Evolutionary conservation across 192 early-diverging fungal genomes (phyloP), one percentile per base, ranked within the genome.

Genomic region (Pecoramyces ruminantium): DNA sequence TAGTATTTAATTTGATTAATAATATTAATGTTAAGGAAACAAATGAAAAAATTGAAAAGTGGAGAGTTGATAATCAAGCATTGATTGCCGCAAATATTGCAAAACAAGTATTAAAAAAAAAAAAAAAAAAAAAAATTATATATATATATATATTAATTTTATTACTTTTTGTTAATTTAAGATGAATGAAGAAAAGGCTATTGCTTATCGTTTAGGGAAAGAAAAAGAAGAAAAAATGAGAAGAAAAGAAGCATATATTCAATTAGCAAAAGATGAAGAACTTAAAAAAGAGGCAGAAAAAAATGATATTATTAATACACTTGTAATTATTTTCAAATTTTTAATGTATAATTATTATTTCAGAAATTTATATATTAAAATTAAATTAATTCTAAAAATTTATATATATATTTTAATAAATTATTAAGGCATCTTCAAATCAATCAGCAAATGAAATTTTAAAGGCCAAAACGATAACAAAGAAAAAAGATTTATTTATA

Each of bases 1-100:
- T 82, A 92, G 92, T 93, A 30, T 93, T 96, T 82, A 96, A 94
- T 82, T 87, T 95, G 2, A 90, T 94, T 30, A 92, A 96, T 83
- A 93, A 93, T 67, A 92, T 94, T n/a, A 92, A 98, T 85, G 88
- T 96, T 2, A 88, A 92, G 77, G 92, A 93, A 78, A 93, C 94
- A 28, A 91, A 95, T 39, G 91, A 88, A 30, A 85, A 88, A 34
- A 96, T 98, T 42, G 88, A 92, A 81, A 85, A 86, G 79, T 96
- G 93, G 84, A 89, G 91, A 28, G 85, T 86, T 17, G 95, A 96
- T 79, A 95, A 98, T 83, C 89, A 91, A 58, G 92, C 93, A 28
- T 85, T 89, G 18, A 98, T 98, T 84, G 88, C 88, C 28, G 86
- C 84, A 25, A 95, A 95, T 82, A 86, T 87, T 58, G 87, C 89